Evolutionary conservation across 2,329 filamentous ascomycete species (phyloP).

Genomic region (Aureobasidium namibiae): DNA sequence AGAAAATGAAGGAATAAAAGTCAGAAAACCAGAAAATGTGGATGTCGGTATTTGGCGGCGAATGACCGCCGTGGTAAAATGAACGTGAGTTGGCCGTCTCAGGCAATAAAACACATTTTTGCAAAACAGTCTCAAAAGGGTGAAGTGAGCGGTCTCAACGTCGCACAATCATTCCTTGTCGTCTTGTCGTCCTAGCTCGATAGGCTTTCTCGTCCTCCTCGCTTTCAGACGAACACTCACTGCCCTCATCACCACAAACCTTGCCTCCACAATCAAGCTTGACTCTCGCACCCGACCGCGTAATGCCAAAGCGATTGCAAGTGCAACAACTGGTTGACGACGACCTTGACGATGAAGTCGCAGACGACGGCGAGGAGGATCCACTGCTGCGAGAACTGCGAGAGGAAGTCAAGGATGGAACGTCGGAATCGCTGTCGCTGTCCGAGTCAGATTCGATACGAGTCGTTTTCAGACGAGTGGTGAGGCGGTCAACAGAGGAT

Average conservation of each 20-base stretch:
- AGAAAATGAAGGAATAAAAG: not conserved
- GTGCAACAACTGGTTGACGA: conserved; percentile 58
- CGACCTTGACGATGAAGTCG: conserved; percentile 58
- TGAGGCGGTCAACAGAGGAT: conserved; percentile 70
- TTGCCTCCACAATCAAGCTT: conserved; percentile 91
- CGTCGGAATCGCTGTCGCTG: conserved; percentile 30
- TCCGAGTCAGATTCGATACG: conserved; percentile 37
- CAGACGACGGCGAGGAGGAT: conserved; percentile 37
- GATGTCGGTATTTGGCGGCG: no score
- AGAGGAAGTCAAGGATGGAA: conserved; percentile 62
- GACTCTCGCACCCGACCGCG: conserved; percentile 78
- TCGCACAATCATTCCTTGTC: conserved; percentile 56
- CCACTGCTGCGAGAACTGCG: conserved; percentile 66
- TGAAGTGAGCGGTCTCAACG: not conserved
- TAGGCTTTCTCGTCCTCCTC: conserved; percentile 47
- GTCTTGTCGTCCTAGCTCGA: conserved; percentile 41
- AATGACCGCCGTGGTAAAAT: no score
- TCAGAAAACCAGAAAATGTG: no score
- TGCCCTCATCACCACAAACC: conserved; percentile 69
- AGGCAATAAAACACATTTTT: no score
- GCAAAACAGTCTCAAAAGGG: not conserved
- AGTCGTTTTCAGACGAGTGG: conserved; percentile 42
- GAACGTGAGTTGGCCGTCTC: no score
- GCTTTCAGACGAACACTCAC: conserved; percentile 59
- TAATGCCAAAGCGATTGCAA: conserved; percentile 95